phyloP scores from a whole-genome alignment of 2,329 filamentous ascomycete species.

The Alternaria triticina region DNA sequence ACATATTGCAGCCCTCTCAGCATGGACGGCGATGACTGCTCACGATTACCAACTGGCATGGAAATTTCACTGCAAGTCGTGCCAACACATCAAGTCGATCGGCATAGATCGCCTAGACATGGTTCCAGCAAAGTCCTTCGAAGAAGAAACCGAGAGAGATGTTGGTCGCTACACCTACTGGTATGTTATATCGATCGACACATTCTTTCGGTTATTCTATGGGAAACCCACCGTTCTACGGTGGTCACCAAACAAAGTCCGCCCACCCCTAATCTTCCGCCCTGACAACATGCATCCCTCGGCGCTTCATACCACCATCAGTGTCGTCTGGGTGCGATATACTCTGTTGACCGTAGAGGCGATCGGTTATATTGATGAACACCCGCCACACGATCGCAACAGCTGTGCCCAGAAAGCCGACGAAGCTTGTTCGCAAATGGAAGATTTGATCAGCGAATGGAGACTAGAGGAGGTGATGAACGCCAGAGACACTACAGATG shows the following conservation, averaged over 20 bases:
- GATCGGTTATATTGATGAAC: slow-evolving; percentile 25
- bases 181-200: slow-evolving; percentile 31
- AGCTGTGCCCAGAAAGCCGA: slow-evolving; percentile 18
- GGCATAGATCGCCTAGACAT: slow-evolving; percentile 31
- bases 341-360: slow-evolving; percentile 27
- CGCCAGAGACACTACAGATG: neutral
- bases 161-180: slow-evolving; percentile 29
- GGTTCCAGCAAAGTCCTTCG: slow-evolving; percentile 20
- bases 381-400: neutral
- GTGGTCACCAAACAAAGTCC: slow-evolving; percentile 26
- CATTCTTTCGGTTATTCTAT: slow-evolving; percentile 36
- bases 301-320: slow-evolving; percentile 17
- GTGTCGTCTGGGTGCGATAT: slow-evolving; percentile 29
- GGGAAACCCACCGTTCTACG: slow-evolving; percentile 31
- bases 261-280: slow-evolving; percentile 27
- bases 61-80: slow-evolving; percentile 39
- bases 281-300: slow-evolving; percentile 25
- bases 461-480: slow-evolving; percentile 24
- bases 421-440: slow-evolving; percentile 18
- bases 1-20: slow-evolving; percentile 26
- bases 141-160: slow-evolving; percentile 31
- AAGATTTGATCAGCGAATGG: slow-evolving; percentile 21
- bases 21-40: slow-evolving; percentile 33
- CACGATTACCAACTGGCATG: slow-evolving; percentile 39
- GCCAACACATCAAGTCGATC: slow-evolving; percentile 27